A percentile compares a stretch with the other conserved stretches of the same genome.
Evolutionary conservation across 352 stramenopile species (phyloP).

Genomic region (Elongisporangium prolatum): DNA sequence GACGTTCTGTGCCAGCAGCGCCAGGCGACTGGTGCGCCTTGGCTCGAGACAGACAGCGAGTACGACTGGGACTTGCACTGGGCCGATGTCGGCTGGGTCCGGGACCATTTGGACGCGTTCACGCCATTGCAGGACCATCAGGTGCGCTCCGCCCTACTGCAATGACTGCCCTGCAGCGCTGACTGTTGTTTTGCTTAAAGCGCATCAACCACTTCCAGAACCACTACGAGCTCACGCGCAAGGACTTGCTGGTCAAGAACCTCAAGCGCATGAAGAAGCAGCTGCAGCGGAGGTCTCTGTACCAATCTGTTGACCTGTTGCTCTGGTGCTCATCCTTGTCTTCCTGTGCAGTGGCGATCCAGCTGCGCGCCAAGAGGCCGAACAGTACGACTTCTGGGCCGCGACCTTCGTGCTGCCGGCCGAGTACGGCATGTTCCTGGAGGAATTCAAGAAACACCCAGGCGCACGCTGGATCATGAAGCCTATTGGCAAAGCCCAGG

Average conservation of each 20-base stretch:
- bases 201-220: constrained; percentile 93
- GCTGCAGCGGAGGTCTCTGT: constrained; percentile 52
- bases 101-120: constrained; percentile 64
- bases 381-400: constrained; percentile 58
- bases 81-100: constrained; percentile 82
- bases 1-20: constrained; percentile 58
- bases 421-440: constrained; percentile 82
- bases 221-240: constrained; percentile 90
- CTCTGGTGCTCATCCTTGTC: constrained; percentile 9
- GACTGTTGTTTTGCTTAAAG: constrained; percentile 22
- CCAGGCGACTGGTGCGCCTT: constrained; percentile 13
- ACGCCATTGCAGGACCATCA: constrained; percentile 59
- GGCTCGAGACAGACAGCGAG: constrained; percentile 70
- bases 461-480: constrained; percentile 93
- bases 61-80: constrained; percentile 84
- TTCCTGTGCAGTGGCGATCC: constrained; percentile 22
- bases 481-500: constrained; percentile 79
- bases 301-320: constrained; percentile 3
- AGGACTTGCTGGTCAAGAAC: constrained; percentile 89
- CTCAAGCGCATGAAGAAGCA: constrained; percentile 87
- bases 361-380: constrained; percentile 25
- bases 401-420: constrained; percentile 84
- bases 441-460: constrained; percentile 58
- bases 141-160: too few relatives aligned
- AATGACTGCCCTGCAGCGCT: too few relatives aligned